phyloP scores from a whole-genome alignment of 257 asterid species.

The Primulina tabacum region DNA sequence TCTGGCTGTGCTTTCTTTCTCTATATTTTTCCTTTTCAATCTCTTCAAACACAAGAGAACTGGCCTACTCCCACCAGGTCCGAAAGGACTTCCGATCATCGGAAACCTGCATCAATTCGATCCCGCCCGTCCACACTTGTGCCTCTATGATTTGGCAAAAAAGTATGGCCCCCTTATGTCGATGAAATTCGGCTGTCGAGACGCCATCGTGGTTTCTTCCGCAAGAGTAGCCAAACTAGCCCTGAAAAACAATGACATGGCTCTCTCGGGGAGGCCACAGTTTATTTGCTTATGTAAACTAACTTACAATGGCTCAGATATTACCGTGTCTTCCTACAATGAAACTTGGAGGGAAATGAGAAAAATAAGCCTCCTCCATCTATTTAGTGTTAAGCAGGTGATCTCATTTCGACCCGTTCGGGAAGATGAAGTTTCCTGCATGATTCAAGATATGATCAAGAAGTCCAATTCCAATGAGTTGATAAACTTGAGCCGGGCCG shows the following conservation, averaged over 20 bases:
- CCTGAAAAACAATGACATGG: slow-evolving; percentile 9
- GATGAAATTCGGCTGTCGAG: no score
- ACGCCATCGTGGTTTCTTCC: background rate
- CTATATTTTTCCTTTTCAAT: no score
- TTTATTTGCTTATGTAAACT: background rate
- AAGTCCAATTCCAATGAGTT: background rate
- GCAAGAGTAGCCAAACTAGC: slow-evolving; percentile 6
- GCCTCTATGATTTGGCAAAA: no score
- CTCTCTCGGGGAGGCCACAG: slow-evolving; percentile 12
- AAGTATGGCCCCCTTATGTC: no score
- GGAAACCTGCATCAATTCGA: no score
- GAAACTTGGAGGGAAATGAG: slow-evolving; percentile 14
- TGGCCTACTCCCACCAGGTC: no score
- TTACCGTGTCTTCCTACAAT: background rate
- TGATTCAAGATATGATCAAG: slow-evolving; percentile 7
- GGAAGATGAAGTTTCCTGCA: slow-evolving; percentile 12
- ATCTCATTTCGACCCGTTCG: background rate
- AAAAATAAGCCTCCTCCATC: slow-evolving; percentile 1
- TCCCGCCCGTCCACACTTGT: no score
- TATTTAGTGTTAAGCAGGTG: slow-evolving; percentile 9
- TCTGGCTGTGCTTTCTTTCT: no score
- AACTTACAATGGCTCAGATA: slow-evolving; percentile 14
- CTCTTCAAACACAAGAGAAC: no score
- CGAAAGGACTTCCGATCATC: no score
- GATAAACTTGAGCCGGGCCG: slow-evolving; percentile 4